Conservation (phyloP, 352 stramenopile species). For the Globisporangium okanoganense region DNA sequence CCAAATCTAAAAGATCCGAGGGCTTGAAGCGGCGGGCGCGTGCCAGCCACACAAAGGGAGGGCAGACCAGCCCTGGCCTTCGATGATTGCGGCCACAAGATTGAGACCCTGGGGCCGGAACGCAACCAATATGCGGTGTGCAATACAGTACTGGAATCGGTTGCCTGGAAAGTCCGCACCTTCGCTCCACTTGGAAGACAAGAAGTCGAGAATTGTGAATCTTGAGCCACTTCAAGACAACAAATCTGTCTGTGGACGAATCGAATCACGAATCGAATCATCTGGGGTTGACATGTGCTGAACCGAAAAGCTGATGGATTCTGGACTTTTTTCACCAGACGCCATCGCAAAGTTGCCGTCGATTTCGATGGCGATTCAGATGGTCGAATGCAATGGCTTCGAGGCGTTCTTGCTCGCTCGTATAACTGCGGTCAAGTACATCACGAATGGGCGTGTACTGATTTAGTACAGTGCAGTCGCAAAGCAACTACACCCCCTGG, state of each 20-base stretch:
- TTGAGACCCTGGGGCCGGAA: too few relatives aligned
- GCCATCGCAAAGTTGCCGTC: neutral
- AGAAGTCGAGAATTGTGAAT: too few relatives aligned
- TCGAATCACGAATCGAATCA: too few relatives aligned
- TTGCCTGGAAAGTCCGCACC: too few relatives aligned
- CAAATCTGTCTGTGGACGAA: neutral
- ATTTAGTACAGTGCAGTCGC: neutral
- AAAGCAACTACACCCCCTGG: neutral
- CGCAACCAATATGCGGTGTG: too few relatives aligned
- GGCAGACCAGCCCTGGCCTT: neutral
- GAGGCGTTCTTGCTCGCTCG: neutral
- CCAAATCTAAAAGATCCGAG: too few relatives aligned
- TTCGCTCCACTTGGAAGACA: too few relatives aligned
- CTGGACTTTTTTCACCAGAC: conserved; percentile 15
- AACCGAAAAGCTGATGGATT: conserved; percentile 10
- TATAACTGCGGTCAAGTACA: neutral
- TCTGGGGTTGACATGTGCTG: neutral
- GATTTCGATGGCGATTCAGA: neutral
- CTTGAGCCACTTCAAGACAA: too few relatives aligned
- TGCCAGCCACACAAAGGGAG: neutral
- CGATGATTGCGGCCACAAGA: neutral
- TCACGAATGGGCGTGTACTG: neutral
- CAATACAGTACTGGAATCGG: too few relatives aligned
- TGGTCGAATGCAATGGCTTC: conserved; percentile 1
- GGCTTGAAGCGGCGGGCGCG: neutral